Conservation (phyloP, 345 rosid species). For the Sisymbrium irio region DNA sequence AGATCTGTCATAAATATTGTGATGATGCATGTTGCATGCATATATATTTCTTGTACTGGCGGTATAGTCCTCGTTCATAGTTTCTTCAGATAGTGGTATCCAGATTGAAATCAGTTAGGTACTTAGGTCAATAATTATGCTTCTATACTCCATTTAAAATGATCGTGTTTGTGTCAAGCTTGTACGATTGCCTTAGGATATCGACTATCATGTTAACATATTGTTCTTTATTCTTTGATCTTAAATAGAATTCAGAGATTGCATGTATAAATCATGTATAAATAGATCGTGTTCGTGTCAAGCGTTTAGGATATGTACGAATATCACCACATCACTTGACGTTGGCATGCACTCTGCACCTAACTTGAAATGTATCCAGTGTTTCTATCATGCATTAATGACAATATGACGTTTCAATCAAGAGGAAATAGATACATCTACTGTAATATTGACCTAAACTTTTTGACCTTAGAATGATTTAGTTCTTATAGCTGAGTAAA, state of each 20-base stretch:
- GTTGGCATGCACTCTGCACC: neutral
- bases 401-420: neutral
- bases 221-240: neutral
- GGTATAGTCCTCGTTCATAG: slow-evolving; percentile 1
- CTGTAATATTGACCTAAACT: no score
- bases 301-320: neutral
- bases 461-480: no score
- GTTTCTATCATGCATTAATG: neutral
- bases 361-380: neutral
- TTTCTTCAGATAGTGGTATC: neutral
- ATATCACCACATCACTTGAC: neutral
- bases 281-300: no score
- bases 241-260: neutral
- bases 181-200: neutral
- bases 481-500: no score
- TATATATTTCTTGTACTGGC: neutral
- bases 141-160: neutral
- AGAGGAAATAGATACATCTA: neutral
- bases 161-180: neutral
- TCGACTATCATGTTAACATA: neutral
- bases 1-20: slow-evolving; percentile 6
- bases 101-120: neutral
- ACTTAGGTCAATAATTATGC: no score
- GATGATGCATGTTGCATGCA: neutral
- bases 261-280: neutral